Evolutionary conservation across 2,329 filamentous ascomycete genomes (phyloP).

Genomic region (Emmonsiellopsis sp.): DNA sequence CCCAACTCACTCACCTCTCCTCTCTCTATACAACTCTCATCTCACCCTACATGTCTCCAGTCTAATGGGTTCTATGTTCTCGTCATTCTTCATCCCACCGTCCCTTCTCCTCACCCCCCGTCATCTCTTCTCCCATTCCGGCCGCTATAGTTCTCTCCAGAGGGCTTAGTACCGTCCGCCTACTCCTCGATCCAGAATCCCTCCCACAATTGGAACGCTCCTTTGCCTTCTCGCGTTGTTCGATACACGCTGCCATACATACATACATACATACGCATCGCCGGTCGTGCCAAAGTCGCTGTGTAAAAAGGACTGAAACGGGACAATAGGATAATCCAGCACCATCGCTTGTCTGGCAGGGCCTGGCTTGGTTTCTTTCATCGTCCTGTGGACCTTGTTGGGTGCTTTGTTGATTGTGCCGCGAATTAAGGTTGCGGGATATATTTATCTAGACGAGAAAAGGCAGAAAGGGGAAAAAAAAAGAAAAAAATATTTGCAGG

Average conservation of each 20-base stretch:
- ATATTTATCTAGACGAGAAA: not conserved
- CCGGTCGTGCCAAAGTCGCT: no score
- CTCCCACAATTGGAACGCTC: not conserved
- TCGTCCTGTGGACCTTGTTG: not conserved
- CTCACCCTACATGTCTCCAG: not conserved
- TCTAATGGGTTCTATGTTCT: constrained; percentile 27
- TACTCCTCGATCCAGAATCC: not conserved
- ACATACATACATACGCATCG: no score
- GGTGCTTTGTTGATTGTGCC: not conserved
- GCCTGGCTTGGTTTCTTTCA: not conserved
- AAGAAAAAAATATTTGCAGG: not conserved
- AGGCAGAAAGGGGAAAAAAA: not conserved
- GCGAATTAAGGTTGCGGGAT: no score
- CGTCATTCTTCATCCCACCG: constrained; percentile 25
- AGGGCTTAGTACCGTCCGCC: constrained; percentile 8
- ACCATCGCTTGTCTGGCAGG: not conserved
- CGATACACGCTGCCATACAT: no score
- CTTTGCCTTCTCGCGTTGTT: not conserved
- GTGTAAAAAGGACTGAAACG: not conserved
- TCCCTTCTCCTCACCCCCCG: constrained; percentile 40
- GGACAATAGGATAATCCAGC: not conserved
- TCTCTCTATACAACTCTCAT: not conserved
- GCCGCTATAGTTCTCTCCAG: constrained; percentile 26
- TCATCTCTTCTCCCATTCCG: constrained; percentile 44
- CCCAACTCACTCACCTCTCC: no score